phyloP scores from a whole-genome alignment of 495 filamentous ascomycete species.

The Xeromyces bisporus region DNA sequence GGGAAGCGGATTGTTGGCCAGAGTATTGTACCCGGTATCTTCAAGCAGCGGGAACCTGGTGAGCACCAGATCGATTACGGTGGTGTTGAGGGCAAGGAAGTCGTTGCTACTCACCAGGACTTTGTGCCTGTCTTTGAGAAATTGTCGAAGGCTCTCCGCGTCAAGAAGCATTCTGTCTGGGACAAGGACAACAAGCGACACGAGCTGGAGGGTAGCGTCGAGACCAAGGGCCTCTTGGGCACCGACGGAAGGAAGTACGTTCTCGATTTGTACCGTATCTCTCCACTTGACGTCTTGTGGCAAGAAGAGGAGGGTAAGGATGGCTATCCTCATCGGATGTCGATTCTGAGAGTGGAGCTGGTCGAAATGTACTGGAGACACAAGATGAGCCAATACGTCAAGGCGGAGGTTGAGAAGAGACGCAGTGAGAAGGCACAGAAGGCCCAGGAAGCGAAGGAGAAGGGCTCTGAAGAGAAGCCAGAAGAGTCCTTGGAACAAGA shows the following conservation, averaged over 20 bases:
- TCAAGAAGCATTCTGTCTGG: slow-evolving; percentile 96
- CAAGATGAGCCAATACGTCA: slow-evolving; percentile 78
- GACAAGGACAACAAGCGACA: slow-evolving; percentile 86
- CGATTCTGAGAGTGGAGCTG: slow-evolving; percentile 74
- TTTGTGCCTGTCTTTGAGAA: slow-evolving; percentile 79
- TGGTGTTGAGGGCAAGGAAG: slow-evolving; percentile 91
- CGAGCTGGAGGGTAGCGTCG: slow-evolving; percentile 87
- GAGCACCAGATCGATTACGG: slow-evolving; percentile 99
- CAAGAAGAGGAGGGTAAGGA: slow-evolving; percentile 54
- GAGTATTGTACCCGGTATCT: slow-evolving; percentile 97
- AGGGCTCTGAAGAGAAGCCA: slow-evolving; percentile 15
- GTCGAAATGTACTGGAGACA: slow-evolving; percentile 66
- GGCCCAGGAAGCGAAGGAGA: slow-evolving; percentile 22
- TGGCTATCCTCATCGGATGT: slow-evolving; percentile 88
- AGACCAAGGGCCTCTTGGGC: slow-evolving; percentile 95
- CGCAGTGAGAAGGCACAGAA: slow-evolving; percentile 22
- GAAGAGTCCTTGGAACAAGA: slow-evolving; percentile 32
- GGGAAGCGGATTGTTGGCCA: slow-evolving; percentile 96
- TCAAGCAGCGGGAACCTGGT: slow-evolving; percentile 92
- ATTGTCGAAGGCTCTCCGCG: slow-evolving; percentile 66
- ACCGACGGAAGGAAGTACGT: slow-evolving; percentile 96
- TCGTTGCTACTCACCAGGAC: slow-evolving; percentile 71
- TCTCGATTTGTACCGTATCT: slow-evolving; percentile 86
- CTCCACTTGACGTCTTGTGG: slow-evolving; percentile 82
- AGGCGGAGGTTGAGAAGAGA: slow-evolving; percentile 49